A percentile compares a stretch with the other conserved stretches of the same genome.
Conservation (phyloP, 805 yeast species). For the Cyberlindnera mrakii region DNA sequence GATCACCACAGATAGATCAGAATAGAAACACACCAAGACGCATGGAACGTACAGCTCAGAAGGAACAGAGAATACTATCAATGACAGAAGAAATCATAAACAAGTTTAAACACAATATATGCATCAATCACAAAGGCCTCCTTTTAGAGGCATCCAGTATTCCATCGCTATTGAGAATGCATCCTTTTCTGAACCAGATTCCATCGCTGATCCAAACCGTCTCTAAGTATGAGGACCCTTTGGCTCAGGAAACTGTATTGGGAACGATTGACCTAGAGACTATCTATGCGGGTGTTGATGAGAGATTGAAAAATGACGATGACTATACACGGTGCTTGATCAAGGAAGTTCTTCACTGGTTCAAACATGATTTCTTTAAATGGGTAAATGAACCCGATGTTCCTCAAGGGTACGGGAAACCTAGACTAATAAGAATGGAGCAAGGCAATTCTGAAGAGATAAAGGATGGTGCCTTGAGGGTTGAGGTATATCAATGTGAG, state of each 20-base stretch:
- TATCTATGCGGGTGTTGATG: slow-evolving; percentile 58
- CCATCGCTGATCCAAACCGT: slow-evolving; percentile 1
- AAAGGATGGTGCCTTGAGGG: slow-evolving; percentile 37
- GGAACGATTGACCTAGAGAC: slow-evolving; percentile 55
- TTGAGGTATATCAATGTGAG: slow-evolving; percentile 62
- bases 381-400: slow-evolving; percentile 81
- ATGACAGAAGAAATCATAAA: not conserved
- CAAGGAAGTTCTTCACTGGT: slow-evolving; percentile 56
- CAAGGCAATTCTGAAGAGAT: slow-evolving; percentile 42
- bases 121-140: not conserved
- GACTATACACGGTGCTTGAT: slow-evolving; percentile 55
- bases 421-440: slow-evolving; percentile 31
- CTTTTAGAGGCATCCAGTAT: not conserved
- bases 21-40: too few species aligned
- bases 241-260: slow-evolving; percentile 37
- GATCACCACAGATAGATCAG: too few species aligned
- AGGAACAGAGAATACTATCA: too few species aligned
- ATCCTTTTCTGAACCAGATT: not conserved
- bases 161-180: not conserved
- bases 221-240: slow-evolving; percentile 13
- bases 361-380: slow-evolving; percentile 68
- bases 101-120: not conserved
- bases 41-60: too few species aligned
- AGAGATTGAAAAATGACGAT: slow-evolving; percentile 24
- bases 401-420: slow-evolving; percentile 38